Percentiles rank a stretch among this genome's conserved stretches.
phyloP scores from a whole-genome alignment of 2,329 filamentous ascomycete species.

The Penicillium sp. region DNA sequence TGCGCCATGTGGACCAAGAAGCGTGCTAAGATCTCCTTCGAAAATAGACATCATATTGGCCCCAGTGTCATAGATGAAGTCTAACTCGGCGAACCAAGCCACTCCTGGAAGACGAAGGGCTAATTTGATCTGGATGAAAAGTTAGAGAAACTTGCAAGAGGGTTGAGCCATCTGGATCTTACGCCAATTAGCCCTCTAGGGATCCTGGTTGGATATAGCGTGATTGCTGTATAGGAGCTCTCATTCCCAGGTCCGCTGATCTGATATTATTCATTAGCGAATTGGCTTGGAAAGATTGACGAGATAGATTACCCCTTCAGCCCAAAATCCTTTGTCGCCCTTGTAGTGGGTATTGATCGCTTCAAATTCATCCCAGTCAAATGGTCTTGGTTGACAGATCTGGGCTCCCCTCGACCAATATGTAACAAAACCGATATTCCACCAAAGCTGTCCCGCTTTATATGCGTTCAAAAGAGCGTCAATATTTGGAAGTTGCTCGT shows the following conservation, averaged over 20 bases:
- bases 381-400: conserved; percentile 1
- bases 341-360: background rate
- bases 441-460: background rate
- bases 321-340: background rate
- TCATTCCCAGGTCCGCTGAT: background rate
- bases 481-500: background rate
- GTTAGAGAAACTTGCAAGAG: background rate
- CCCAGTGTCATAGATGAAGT: background rate
- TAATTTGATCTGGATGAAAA: background rate
- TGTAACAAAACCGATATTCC: background rate
- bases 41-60: background rate
- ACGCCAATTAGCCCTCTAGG: background rate
- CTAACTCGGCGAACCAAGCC: background rate
- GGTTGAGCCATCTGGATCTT: background rate
- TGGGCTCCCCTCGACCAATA: conserved; percentile 1
- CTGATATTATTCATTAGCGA: background rate
- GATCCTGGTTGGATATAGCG: accelerated
- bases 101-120: background rate
- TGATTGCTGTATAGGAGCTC: background rate
- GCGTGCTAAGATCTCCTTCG: background rate
- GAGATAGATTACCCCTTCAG: background rate
- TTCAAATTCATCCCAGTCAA: conserved; percentile 7
- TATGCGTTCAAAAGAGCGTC: background rate
- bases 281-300: accelerated
- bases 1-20: background rate